These are phyloP conservation scores for Eucalyptus grandis DNA, from an alignment of 345 rosid genomes.

Conservation along the genomic window DNA sequence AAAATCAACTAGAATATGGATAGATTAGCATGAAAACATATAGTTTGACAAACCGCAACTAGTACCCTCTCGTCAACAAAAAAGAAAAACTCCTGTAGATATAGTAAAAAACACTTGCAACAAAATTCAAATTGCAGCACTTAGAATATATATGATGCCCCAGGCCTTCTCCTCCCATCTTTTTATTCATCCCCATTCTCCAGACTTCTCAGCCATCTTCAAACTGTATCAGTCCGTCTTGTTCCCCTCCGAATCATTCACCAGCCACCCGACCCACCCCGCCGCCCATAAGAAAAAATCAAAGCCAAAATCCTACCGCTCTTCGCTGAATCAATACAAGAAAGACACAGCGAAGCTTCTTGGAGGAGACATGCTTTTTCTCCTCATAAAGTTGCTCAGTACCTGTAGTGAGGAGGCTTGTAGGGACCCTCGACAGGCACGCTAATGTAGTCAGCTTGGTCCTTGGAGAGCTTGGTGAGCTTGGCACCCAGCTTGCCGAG, in stretches of 20 bases:
- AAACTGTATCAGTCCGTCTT: not conserved
- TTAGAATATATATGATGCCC: not conserved
- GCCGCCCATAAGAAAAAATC: not conserved
- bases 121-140: not conserved
- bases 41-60: not conserved
- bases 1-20: not conserved
- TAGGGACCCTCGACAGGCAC: slow-evolving; percentile 87
- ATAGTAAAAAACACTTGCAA: not conserved
- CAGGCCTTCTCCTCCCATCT: not conserved
- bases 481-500: slow-evolving; percentile 88
- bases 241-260: not conserved
- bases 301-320: not conserved
- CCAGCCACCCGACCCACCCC: not conserved
- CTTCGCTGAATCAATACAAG: not conserved
- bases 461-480: slow-evolving; percentile 75
- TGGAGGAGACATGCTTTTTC: not conserved
- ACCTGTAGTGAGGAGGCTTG: slow-evolving; percentile 95
- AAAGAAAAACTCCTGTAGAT: not conserved
- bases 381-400: slow-evolving; percentile 19
- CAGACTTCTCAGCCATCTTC: not conserved
- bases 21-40: not conserved
- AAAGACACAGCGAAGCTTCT: not conserved
- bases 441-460: slow-evolving; percentile 80
- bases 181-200: not conserved
- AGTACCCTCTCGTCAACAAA: not conserved